Conservation (phyloP, 73 alveolate genomes). For the Effrenium voratum region DNA sequence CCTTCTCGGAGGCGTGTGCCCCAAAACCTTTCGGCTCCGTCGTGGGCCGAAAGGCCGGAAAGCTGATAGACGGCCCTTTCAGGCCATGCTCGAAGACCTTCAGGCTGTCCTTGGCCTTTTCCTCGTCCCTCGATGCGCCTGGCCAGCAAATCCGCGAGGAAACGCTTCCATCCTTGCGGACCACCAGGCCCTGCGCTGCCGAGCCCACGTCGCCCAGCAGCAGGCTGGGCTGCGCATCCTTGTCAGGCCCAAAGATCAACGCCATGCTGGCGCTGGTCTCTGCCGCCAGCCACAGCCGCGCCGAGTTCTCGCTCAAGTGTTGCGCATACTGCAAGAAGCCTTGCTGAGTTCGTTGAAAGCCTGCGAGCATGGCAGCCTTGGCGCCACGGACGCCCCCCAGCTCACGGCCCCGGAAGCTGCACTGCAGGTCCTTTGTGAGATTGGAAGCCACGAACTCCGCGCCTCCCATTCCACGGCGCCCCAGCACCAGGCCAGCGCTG, state of each 20-base stretch:
- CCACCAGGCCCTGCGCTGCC: not conserved
- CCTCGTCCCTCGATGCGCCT: too few species aligned
- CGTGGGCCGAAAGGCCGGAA: not conserved
- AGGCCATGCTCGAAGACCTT: constrained; percentile 24
- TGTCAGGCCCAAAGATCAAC: not conserved
- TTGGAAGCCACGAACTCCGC: not conserved
- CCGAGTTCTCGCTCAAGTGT: not conserved
- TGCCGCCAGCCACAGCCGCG: not conserved
- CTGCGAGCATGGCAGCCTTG: constrained; percentile 8
- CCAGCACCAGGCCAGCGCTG: not conserved
- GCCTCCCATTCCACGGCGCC: constrained; percentile 27
- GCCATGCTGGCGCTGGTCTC: not conserved
- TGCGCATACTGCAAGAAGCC: constrained; percentile 14
- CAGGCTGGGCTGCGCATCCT: too few species aligned
- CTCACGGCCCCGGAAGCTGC: constrained; percentile 2
- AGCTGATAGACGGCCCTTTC: constrained; percentile 17
- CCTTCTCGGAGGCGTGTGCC: not conserved
- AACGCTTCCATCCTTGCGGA: too few species aligned
- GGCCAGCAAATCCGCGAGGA: too few species aligned
- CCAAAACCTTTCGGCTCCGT: constrained; percentile 3
- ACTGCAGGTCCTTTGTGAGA: not conserved
- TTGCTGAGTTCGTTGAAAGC: not conserved
- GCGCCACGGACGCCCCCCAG: not conserved
- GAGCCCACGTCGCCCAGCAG: not conserved
- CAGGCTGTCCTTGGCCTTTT: not conserved